Evolutionary conservation across 2,329 filamentous ascomycete genomes (phyloP).

Genomic region (Microsporum canis): DNA sequence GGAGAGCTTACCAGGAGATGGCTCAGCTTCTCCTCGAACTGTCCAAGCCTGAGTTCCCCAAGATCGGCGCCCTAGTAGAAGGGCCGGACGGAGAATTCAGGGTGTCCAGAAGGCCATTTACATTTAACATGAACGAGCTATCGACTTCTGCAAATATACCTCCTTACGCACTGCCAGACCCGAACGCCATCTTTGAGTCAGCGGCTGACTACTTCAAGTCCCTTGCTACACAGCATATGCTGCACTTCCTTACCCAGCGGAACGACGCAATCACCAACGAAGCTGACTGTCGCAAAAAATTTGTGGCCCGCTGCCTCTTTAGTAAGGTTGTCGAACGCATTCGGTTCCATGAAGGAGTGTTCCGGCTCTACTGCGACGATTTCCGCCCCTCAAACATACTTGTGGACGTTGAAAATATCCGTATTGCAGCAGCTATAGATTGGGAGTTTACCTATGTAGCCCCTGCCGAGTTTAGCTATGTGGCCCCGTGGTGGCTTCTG

Average conservation of each 20-base stretch:
- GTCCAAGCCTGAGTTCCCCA: slow-evolving; percentile 13
- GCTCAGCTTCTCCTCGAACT: slow-evolving; percentile 14
- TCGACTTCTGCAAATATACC: slow-evolving; percentile 8
- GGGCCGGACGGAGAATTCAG: slow-evolving; percentile 6
- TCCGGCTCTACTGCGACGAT: slow-evolving; percentile 21
- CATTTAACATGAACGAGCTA: slow-evolving; percentile 12
- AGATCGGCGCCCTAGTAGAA: slow-evolving; percentile 13
- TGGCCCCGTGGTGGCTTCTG: slow-evolving; percentile 19
- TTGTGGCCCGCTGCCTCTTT: slow-evolving; percentile 35
- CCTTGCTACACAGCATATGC: slow-evolving; percentile 11
- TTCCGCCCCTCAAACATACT: slow-evolving; percentile 21
- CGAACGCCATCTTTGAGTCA: slow-evolving; percentile 6
- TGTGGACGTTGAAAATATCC: slow-evolving; percentile 14
- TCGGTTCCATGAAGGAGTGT: slow-evolving; percentile 18
- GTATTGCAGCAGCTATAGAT: slow-evolving; percentile 19
- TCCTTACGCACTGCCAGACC: slow-evolving; percentile 2
- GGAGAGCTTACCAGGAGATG: slow-evolving; percentile 14
- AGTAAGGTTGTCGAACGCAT: slow-evolving; percentile 23
- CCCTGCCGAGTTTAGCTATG: slow-evolving; percentile 16
- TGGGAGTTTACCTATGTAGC: slow-evolving; percentile 22
- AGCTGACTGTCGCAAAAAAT: slow-evolving; percentile 36
- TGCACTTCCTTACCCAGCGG: slow-evolving; percentile 31
- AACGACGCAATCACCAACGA: slow-evolving; percentile 30
- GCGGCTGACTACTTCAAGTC: slow-evolving; percentile 10
- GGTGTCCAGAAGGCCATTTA: slow-evolving; percentile 10